These are phyloP conservation scores for Globisporangium middletonii DNA, from an alignment of 352 stramenopile species.

Conservation along the genomic window DNA sequence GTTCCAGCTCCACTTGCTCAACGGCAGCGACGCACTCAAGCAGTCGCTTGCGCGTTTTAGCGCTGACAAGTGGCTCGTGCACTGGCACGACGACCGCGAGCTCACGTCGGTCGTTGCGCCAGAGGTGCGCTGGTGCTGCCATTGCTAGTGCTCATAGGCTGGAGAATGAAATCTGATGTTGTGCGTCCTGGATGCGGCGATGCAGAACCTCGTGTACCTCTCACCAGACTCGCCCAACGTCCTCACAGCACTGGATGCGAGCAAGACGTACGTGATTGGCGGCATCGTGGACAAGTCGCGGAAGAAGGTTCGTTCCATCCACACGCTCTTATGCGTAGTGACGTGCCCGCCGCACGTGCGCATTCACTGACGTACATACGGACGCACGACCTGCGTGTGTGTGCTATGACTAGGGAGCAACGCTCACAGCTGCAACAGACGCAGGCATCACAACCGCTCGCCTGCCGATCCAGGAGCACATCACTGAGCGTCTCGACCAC, in stretches of 20 bases:
- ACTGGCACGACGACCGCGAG: constrained; percentile 32
- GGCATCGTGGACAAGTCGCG: constrained; percentile 78
- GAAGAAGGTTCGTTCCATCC: constrained; percentile 38
- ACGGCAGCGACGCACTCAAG: constrained; percentile 41
- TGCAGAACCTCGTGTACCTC: constrained; percentile 61
- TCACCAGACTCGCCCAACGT: constrained; percentile 70
- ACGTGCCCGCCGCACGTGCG: no score
- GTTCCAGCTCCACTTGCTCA: constrained; percentile 59
- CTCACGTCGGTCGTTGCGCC: constrained; percentile 33
- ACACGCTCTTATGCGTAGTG: not conserved
- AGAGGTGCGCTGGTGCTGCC: constrained; percentile 10
- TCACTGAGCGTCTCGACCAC: constrained; percentile 59
- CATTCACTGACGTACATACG: no score
- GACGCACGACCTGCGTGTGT: not conserved
- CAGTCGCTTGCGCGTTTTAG: constrained; percentile 56
- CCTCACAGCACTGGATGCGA: constrained; percentile 42
- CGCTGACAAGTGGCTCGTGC: constrained; percentile 53
- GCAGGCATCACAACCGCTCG: constrained; percentile 48
- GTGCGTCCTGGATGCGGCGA: not conserved
- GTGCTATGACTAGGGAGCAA: constrained; percentile 29
- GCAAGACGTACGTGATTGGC: constrained; percentile 77
- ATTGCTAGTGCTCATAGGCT: no score
- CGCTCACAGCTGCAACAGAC: constrained; percentile 39
- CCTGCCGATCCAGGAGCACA: constrained; percentile 69
- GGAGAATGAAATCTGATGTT: no score